phyloP scores from a whole-genome alignment of 768 basidiomycete genomes.

The Hortiboletus flavorubellus region DNA sequence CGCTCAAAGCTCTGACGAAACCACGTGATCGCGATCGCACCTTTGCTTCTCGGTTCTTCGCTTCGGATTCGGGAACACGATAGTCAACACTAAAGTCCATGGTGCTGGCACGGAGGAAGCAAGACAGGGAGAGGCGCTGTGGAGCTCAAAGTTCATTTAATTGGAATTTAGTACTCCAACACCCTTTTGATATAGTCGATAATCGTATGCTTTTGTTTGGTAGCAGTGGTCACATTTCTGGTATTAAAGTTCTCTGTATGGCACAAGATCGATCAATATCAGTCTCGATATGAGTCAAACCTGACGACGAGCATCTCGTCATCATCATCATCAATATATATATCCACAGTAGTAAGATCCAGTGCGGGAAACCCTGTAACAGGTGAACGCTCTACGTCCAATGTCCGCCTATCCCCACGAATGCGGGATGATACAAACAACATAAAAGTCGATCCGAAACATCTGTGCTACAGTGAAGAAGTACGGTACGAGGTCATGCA shows the following conservation, averaged over 20 bases:
- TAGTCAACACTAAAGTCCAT: conserved; percentile 48
- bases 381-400: conserved; percentile 14
- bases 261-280: conserved; percentile 12
- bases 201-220: neutral
- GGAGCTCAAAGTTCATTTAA: conserved; percentile 52
- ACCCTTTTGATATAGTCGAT: neutral
- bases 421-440: neutral
- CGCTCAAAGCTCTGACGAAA: neutral
- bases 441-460: neutral
- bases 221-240: neutral
- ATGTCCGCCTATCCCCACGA: conserved; percentile 1
- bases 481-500: neutral
- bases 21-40: neutral
- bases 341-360: neutral
- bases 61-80: neutral
- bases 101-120: conserved; percentile 48
- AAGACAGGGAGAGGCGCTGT: conserved; percentile 47
- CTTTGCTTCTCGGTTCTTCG: neutral
- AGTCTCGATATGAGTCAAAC: neutral
- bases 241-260: conserved; percentile 1
- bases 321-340: neutral
- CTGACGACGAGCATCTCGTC: conserved; percentile 1
- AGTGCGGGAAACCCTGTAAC: neutral
- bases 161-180: neutral
- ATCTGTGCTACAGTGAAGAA: neutral